Evolutionary conservation across 2,329 filamentous ascomycete genomes (phyloP), one percentile per base, ranked within the genome.

Genomic region (Fusarium sp.): DNA sequence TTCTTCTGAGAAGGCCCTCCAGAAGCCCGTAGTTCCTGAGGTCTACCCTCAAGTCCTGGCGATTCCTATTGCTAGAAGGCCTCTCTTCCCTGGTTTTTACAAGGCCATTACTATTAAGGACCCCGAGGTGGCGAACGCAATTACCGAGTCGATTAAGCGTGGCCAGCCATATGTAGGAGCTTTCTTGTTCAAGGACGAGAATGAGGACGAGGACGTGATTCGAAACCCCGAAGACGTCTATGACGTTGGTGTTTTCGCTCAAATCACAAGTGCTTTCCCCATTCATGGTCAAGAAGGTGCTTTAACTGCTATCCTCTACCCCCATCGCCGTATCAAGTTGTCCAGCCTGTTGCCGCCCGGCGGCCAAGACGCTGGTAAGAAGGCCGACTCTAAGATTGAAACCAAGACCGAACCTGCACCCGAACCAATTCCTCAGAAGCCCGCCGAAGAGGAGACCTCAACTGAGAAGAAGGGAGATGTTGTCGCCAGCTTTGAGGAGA

Each of bases 101-200:
- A 99, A 99, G 82, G 95, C 96, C 12, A 96, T 99, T 73, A 99
- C 95, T 5, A 97, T 99, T 73, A 91, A 93, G 78, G 94, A 99
- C 76, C 93, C 92, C 20, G 92, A 96, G 74, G 96, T 99, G 37
- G 92, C 94, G 16, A 90, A 90, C 41, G 96, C 96, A 23, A 97
- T 99, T 72, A 92, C 94, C 62, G 97, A 99, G 78, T 96, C 97
- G 87, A 93, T 98, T 79, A 97, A 97, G 85, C 88, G 95, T 55
- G 96, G 96, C 1, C 97, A 99, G 80, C 97, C 95, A 25, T 99
- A 99, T 76, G 93, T 99, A 42, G 96, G 96, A 68, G 95, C 94
- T 5, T 99, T 99, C 82, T 81, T 99, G 76, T 94, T 98, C 84
- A 98, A 98, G 81, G 94, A 99, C 77, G 95, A 98, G 77, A 92